Percentiles rank a stretch among this genome's conserved stretches.
Conservation (phyloP, 176 grass and related monocot species). For the Phragmites australis region DNA sequence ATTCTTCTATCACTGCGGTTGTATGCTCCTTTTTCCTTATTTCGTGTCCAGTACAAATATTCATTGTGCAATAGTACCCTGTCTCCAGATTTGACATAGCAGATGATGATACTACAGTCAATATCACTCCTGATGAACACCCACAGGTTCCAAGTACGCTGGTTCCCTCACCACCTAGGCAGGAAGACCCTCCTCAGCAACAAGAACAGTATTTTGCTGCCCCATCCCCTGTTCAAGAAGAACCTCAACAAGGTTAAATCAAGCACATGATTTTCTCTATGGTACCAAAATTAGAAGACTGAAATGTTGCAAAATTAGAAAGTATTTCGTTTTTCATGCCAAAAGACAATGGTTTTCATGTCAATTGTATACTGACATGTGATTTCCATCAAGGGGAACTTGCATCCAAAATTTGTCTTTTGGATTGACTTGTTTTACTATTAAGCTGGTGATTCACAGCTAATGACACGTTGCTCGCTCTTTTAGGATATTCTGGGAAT, state of each 20-base stretch:
- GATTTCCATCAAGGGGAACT: conserved; percentile 17
- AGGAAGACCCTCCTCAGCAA: conserved; percentile 50
- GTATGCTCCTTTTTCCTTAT: conserved; percentile 9
- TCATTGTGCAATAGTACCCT: conserved; percentile 27
- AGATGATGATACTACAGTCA: conserved; percentile 72
- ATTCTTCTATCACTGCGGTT: conserved; percentile 6
- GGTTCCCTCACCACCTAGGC: conserved; percentile 52
- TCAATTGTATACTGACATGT: conserved; percentile 6
- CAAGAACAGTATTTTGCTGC: conserved; percentile 31
- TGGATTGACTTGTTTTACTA: neutral
- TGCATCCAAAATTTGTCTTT: neutral
- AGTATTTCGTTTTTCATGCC: neutral
- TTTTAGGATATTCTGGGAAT: conserved; percentile 16
- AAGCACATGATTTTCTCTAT: conserved; percentile 27
- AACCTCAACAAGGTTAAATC: conserved; percentile 60
- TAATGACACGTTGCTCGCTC: neutral
- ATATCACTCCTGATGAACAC: conserved; percentile 54
- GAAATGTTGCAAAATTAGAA: conserved; percentile 11
- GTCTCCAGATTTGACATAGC: conserved; percentile 81
- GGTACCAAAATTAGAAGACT: neutral
- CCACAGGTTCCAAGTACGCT: conserved; percentile 51
- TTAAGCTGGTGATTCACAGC: too few species aligned
- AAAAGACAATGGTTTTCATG: neutral
- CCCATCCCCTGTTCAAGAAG: conserved; percentile 38
- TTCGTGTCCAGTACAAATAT: neutral